phyloP scores from a whole-genome alignment of 2,329 filamentous ascomycete genomes.

The Colletotrichum sp. region DNA sequence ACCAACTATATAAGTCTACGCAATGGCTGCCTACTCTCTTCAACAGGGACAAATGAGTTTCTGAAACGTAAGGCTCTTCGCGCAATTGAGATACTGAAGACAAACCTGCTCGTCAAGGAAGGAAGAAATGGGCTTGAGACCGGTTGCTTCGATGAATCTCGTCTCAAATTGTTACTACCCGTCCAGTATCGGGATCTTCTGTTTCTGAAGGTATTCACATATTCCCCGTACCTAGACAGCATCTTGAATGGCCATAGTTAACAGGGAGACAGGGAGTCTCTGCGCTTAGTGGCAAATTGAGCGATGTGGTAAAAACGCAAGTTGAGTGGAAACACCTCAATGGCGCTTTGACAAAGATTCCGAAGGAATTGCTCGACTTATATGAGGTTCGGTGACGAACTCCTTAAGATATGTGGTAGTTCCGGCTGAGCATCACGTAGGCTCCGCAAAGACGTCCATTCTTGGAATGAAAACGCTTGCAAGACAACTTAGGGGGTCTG shows the following conservation, averaged over 20 bases:
- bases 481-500: accelerated
- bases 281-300: accelerated
- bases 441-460: neutral
- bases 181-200: neutral
- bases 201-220: neutral
- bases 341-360: neutral
- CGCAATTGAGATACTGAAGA: neutral
- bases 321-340: too few species aligned
- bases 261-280: neutral
- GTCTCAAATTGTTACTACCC: accelerated
- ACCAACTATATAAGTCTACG: neutral
- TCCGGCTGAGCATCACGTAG: too few species aligned
- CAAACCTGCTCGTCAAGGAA: neutral
- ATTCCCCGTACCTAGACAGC: accelerated
- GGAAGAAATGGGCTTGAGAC: accelerated
- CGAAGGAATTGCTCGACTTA: too few species aligned
- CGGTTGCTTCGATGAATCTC: accelerated
- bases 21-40: neutral
- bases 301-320: accelerated
- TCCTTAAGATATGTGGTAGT: too few species aligned
- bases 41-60: neutral
- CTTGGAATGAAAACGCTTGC: neutral
- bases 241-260: neutral
- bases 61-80: too few species aligned
- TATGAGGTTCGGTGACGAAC: too few species aligned